Conservation (phyloP, 2,329 filamentous ascomycete species). For the Trichoderma simmonsii region DNA sequence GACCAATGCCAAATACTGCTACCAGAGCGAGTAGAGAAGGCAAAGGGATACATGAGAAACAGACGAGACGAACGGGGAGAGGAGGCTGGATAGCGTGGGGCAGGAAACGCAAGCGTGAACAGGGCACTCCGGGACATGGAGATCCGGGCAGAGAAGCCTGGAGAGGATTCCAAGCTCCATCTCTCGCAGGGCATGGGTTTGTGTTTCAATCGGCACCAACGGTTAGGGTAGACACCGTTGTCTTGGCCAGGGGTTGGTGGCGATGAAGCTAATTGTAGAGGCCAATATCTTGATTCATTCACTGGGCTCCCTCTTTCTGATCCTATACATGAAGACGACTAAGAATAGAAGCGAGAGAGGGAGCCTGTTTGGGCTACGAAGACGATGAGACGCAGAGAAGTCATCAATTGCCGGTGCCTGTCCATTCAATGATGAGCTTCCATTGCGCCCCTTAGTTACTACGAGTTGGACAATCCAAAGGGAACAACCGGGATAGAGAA, state of each 20-base stretch:
- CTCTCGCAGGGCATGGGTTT: neutral
- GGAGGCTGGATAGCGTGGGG: neutral
- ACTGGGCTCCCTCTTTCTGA: neutral
- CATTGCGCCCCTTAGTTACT: neutral
- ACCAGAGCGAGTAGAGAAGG: conserved; percentile 12
- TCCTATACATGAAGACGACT: neutral
- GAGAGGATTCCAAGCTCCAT: neutral
- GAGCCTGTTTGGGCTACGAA: neutral
- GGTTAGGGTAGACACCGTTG: conserved; percentile 11
- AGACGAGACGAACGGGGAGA: neutral
- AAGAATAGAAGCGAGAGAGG: neutral
- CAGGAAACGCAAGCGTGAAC: neutral
- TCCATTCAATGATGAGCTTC: neutral
- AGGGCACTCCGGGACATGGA: neutral
- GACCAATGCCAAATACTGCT: conserved; percentile 3
- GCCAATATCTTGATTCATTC: neutral
- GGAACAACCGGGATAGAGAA: neutral
- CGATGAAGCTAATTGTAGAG: neutral
- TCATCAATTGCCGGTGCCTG: neutral
- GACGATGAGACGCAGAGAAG: neutral
- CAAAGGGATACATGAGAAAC: neutral
- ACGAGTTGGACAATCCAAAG: neutral
- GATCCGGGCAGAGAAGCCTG: neutral
- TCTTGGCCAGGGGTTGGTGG: neutral
- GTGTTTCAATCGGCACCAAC: conserved; percentile 4